Conservation (phyloP, 768 basidiomycete genomes). For the Auriscalpium microsporum region DNA sequence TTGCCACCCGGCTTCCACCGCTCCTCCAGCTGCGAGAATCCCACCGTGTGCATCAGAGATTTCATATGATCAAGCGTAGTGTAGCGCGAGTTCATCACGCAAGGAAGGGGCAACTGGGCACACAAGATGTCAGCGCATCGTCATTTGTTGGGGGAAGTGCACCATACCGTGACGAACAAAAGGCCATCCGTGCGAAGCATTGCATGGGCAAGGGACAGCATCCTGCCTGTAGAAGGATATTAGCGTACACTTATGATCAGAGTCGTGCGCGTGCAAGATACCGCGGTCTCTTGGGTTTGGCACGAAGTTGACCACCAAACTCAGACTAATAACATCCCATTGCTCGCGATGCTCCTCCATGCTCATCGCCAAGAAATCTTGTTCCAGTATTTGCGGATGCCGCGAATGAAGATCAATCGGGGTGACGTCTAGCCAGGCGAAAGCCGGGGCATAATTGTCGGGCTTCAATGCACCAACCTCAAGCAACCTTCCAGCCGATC, state of each 20-base stretch:
- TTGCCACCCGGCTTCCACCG: slow-evolving; percentile 67
- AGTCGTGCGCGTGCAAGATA: slow-evolving; percentile 21
- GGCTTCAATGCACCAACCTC: slow-evolving; percentile 86
- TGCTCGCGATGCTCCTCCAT: slow-evolving; percentile 35
- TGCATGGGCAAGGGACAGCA: slow-evolving; percentile 54
- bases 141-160: not conserved
- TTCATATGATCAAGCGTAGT: slow-evolving; percentile 51
- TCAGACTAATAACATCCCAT: slow-evolving; percentile 81
- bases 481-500: slow-evolving; percentile 45
- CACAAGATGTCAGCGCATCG: not conserved
- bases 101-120: slow-evolving; percentile 71
- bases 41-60: slow-evolving; percentile 49
- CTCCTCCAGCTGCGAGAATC: slow-evolving; percentile 51
- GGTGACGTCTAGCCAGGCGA: slow-evolving; percentile 61
- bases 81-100: slow-evolving; percentile 81
- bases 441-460: slow-evolving; percentile 64
- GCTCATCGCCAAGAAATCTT: slow-evolving; percentile 74
- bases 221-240: slow-evolving; percentile 43
- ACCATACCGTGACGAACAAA: slow-evolving; percentile 57
- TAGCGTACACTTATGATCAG: not conserved
- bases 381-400: slow-evolving; percentile 75
- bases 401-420: slow-evolving; percentile 82
- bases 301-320: slow-evolving; percentile 86
- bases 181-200: slow-evolving; percentile 49
- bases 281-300: slow-evolving; percentile 70